These are phyloP conservation scores for Jaapia argillacea DNA, from an alignment of 768 basidiomycete species.

Conservation along the genomic window DNA sequence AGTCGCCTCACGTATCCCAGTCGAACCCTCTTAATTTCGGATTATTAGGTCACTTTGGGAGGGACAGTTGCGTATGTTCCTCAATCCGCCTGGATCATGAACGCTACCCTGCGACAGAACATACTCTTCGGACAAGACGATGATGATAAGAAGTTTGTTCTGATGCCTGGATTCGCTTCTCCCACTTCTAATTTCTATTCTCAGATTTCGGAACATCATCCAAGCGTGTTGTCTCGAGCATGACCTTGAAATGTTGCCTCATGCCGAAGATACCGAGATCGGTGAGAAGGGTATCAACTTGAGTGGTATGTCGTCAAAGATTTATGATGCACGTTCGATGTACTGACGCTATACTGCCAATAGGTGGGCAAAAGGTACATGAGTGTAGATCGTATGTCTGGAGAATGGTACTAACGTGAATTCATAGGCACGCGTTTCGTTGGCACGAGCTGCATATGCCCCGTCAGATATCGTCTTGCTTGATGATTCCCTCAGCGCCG, in stretches of 20 bases:
- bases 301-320: conserved; percentile 30
- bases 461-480: conserved; percentile 64
- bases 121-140: conserved; percentile 62
- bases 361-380: conserved; percentile 26
- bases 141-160: conserved; percentile 40
- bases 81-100: conserved; percentile 54
- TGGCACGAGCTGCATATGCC: conserved; percentile 73
- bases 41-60: conserved; percentile 36
- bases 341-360: not conserved
- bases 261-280: conserved; percentile 62
- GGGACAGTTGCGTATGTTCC: conserved; percentile 50
- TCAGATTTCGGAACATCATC: conserved; percentile 46
- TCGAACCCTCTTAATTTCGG: not conserved
- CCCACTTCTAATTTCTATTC: not conserved
- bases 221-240: conserved; percentile 58
- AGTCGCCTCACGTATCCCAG: not conserved
- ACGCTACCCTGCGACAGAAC: conserved; percentile 64
- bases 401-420: not conserved
- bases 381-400: not conserved
- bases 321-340: not conserved
- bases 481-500: conserved; percentile 75
- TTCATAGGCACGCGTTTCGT: conserved; percentile 55
- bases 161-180: not conserved
- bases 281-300: conserved; percentile 72
- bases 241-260: conserved; percentile 62